Conservation (phyloP, 2,329 filamentous ascomycete genomes). For the Beauveria pseudobassiana region DNA sequence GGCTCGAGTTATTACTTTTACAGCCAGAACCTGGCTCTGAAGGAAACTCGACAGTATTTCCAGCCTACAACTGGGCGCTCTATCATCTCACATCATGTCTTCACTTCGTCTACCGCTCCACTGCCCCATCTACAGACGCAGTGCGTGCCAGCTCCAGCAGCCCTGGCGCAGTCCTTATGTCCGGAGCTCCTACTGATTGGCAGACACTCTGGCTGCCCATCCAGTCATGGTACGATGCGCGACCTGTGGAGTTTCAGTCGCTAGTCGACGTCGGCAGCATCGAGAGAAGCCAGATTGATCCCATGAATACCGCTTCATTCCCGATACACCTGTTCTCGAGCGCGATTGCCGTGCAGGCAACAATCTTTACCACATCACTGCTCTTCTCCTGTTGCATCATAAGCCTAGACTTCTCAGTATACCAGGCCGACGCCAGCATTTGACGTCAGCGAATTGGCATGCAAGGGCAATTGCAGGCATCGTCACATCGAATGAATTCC, state of each 20-base stretch:
- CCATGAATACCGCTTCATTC: slow-evolving; percentile 14
- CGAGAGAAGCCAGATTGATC: slow-evolving; percentile 16
- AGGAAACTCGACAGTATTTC: background rate
- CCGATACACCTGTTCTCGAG: slow-evolving; percentile 17
- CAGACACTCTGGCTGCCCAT: slow-evolving; percentile 14
- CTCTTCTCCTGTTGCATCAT: slow-evolving; percentile 16
- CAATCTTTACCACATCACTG: slow-evolving; percentile 17
- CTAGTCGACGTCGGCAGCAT: slow-evolving; percentile 16
- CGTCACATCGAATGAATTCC: slow-evolving; percentile 22
- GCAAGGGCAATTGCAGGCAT: slow-evolving; percentile 23
- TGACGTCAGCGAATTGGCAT: slow-evolving; percentile 20
- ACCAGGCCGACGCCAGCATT: slow-evolving; percentile 4
- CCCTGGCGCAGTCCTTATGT: background rate
- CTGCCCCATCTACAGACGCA: background rate
- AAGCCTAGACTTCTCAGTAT: slow-evolving; percentile 17
- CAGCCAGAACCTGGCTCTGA: background rate
- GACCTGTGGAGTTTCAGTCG: slow-evolving; percentile 13
- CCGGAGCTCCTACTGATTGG: slow-evolving; percentile 10
- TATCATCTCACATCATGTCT: background rate
- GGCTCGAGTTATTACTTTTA: background rate
- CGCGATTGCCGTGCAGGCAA: slow-evolving; percentile 16
- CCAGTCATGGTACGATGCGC: slow-evolving; percentile 15
- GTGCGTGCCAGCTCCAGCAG: background rate
- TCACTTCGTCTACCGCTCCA: background rate
- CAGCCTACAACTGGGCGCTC: background rate